Conservation (phyloP, 1,139 yeast species). For the Nakaseomyces glabratus region DNA sequence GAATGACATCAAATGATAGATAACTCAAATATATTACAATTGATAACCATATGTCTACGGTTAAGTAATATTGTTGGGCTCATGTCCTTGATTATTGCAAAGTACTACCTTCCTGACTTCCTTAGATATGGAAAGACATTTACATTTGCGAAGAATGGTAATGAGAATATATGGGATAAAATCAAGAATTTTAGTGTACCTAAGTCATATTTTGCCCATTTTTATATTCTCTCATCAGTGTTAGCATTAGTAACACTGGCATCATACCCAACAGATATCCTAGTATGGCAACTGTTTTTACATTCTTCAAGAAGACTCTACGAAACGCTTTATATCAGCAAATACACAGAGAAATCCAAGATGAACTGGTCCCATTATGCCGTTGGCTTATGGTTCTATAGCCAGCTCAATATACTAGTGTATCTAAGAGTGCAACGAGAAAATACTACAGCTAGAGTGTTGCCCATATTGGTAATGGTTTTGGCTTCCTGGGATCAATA, state of each 20-base stretch:
- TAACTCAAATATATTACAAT: no score
- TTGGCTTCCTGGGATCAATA: constrained; percentile 49
- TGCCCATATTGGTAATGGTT: constrained; percentile 31
- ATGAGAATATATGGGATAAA: constrained; percentile 11
- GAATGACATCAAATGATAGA: background rate
- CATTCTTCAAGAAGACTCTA: constrained; percentile 59
- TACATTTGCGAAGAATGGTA: constrained; percentile 12
- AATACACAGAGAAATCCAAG: constrained; percentile 40
- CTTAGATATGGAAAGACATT: constrained; percentile 36
- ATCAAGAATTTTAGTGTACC: constrained; percentile 36
- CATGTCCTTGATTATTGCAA: constrained; percentile 22
- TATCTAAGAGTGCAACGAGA: constrained; percentile 21
- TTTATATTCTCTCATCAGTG: constrained; percentile 20
- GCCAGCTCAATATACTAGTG: constrained; percentile 33
- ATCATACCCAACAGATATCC: constrained; percentile 15
- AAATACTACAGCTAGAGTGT: constrained; percentile 15
- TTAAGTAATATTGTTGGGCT: constrained; percentile 14
- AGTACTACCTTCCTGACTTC: constrained; percentile 24
- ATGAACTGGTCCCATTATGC: constrained; percentile 73
- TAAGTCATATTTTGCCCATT: constrained; percentile 36
- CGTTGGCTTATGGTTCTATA: constrained; percentile 63
- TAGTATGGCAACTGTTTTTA: constrained; percentile 33
- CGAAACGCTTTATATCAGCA: constrained; percentile 51
- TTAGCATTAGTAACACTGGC: constrained; percentile 14
- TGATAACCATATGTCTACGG: background rate